Evolutionary conservation across 2,329 filamentous ascomycete species (phyloP).

Genomic region (Neonectria sp.): DNA sequence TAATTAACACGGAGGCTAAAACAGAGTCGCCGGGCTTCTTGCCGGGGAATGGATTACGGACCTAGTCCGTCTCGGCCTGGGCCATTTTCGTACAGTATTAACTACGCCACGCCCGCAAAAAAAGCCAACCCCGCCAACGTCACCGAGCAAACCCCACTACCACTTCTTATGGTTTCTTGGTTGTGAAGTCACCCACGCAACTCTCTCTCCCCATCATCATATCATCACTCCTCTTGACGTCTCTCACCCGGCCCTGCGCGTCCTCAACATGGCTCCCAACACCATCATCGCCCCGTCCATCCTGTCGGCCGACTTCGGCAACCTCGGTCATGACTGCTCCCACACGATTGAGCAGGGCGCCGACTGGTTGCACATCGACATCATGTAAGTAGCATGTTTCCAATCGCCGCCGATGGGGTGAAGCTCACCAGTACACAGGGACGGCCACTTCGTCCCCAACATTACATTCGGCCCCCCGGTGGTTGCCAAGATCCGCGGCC

Average conservation of each 20-base stretch:
- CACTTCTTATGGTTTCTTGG: constrained; percentile 25
- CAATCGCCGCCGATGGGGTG: constrained; percentile 4
- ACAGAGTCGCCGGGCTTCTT: constrained; percentile 20
- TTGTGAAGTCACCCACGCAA: constrained; percentile 25
- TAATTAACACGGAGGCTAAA: background rate
- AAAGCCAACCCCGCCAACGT: constrained; percentile 43
- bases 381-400: constrained; percentile 70
- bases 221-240: constrained; percentile 32
- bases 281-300: constrained; percentile 99
- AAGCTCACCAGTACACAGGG: constrained; percentile 68
- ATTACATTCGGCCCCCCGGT: constrained; percentile 97
- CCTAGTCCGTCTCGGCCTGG: background rate
- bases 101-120: constrained; percentile 9
- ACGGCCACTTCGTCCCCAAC: constrained; percentile 98
- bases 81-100: background rate
- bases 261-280: constrained; percentile 81
- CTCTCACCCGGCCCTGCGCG: background rate
- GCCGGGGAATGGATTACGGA: constrained; percentile 7
- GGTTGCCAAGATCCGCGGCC: constrained; percentile 91
- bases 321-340: constrained; percentile 88
- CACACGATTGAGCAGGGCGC: constrained; percentile 89
- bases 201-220: constrained; percentile 39
- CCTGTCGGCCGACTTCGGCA: constrained; percentile 94
- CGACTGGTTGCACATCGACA: constrained; percentile 96
- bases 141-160: constrained; percentile 41